Conservation (phyloP, 2,329 filamentous ascomycete species). For the Exophiala sp. region DNA sequence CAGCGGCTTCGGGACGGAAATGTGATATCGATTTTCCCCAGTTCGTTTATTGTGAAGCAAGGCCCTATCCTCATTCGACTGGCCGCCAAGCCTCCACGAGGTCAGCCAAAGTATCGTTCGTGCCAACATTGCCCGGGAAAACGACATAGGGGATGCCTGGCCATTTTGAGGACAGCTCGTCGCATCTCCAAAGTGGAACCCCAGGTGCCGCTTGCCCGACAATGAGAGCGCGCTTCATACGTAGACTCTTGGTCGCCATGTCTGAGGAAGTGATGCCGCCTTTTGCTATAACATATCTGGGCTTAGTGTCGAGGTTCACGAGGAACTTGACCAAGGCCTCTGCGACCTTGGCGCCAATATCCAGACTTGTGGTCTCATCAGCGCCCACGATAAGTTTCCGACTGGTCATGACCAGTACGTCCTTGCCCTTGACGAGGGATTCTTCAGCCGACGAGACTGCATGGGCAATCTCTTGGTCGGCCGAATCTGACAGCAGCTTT, state of each 20-base stretch:
- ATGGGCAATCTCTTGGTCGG: slow-evolving; percentile 28
- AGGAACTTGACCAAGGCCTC: slow-evolving; percentile 49
- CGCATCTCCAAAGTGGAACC: slow-evolving; percentile 55
- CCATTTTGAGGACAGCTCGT: slow-evolving; percentile 47
- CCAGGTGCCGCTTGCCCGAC: slow-evolving; percentile 54
- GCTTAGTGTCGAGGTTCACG: slow-evolving; percentile 42
- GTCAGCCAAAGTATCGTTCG: too few species aligned
- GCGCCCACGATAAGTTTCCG: slow-evolving; percentile 47
- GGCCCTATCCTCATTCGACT: too few species aligned
- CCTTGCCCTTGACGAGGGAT: slow-evolving; percentile 42
- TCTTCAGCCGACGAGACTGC: slow-evolving; percentile 34
- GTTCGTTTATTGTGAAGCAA: too few species aligned
- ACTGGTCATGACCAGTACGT: slow-evolving; percentile 57
- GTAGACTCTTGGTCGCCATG: slow-evolving; percentile 52
- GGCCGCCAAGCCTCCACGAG: too few species aligned
- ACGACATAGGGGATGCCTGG: slow-evolving; percentile 38
- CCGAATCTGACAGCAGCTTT: too few species aligned
- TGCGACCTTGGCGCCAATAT: slow-evolving; percentile 52
- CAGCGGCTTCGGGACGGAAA: too few species aligned
- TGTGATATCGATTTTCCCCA: too few species aligned
- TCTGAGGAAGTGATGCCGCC: slow-evolving; percentile 56
- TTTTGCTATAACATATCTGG: slow-evolving; percentile 54
- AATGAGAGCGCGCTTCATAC: slow-evolving; percentile 50
- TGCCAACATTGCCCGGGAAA: slow-evolving; percentile 3
- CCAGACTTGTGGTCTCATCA: slow-evolving; percentile 48